A percentile compares a stretch with the other conserved stretches of the same genome.
Conservation (phyloP, 2,329 filamentous ascomycete genomes). For the Lachnellula subtilissima region DNA sequence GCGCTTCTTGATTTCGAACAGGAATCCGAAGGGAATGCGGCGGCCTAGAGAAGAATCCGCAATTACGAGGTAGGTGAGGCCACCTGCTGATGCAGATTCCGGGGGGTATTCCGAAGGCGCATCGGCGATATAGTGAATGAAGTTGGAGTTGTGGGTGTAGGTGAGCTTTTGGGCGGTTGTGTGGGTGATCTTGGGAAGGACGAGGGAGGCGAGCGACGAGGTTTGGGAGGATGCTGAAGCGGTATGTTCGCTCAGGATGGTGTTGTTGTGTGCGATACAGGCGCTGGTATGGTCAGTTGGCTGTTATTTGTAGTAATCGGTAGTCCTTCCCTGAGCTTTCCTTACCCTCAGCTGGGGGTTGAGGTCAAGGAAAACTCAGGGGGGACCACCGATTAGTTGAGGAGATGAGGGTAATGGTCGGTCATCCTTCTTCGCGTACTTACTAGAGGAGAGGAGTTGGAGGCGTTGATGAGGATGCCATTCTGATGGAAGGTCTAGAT, state of each 20-base stretch:
- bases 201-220: constrained; percentile 82
- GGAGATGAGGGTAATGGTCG: not conserved
- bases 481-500: constrained; percentile 32
- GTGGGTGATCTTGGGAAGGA: constrained; percentile 93
- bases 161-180: constrained; percentile 78
- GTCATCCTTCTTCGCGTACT: constrained; percentile 25
- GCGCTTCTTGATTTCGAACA: constrained; percentile 83
- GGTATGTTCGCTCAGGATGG: constrained; percentile 90
- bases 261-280: constrained; percentile 90
- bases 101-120: constrained; percentile 61
- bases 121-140: constrained; percentile 94
- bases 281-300: constrained; percentile 49
- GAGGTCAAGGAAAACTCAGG: too few relatives aligned
- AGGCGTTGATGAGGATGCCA: constrained; percentile 67
- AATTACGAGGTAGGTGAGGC: constrained; percentile 88
- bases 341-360: too few relatives aligned
- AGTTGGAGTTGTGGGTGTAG: constrained; percentile 84
- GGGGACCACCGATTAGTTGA: not conserved
- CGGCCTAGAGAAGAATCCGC: constrained; percentile 76
- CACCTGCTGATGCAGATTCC: constrained; percentile 60
- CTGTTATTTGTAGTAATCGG: not conserved
- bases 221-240: constrained; percentile 77
- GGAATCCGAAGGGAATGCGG: constrained; percentile 86
- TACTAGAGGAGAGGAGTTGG: constrained; percentile 71
- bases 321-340: too few relatives aligned